Conservation (phyloP, 345 rosid species). For the Eucalyptus lansdowneana region DNA sequence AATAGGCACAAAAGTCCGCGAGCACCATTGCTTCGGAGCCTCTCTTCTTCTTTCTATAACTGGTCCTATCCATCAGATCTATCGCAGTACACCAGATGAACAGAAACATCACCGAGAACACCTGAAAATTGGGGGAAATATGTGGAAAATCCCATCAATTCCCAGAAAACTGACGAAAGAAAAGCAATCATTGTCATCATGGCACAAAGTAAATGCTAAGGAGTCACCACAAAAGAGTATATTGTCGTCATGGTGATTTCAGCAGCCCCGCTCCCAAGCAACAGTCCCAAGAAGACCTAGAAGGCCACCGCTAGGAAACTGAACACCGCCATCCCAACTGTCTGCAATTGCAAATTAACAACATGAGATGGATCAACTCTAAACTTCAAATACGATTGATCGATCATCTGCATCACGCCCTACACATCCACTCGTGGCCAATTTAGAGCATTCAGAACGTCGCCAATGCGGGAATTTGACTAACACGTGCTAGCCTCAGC, state of each 20-base stretch:
- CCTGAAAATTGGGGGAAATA: too few relatives aligned
- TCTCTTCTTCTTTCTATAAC: too few relatives aligned
- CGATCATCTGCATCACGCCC: background rate
- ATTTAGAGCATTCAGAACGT: too few relatives aligned
- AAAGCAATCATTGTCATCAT: background rate
- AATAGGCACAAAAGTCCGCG: too few relatives aligned
- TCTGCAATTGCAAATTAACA: conserved; percentile 21
- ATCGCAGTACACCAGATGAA: too few relatives aligned
- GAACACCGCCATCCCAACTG: conserved; percentile 68
- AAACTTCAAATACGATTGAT: background rate
- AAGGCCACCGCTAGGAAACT: conserved; percentile 51
- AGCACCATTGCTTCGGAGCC: too few relatives aligned
- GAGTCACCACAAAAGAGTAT: conserved; percentile 58
- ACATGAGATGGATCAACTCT: background rate
- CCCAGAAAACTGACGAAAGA: background rate
- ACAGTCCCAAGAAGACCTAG: conserved; percentile 69
- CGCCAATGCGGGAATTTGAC: too few relatives aligned
- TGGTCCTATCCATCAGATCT: too few relatives aligned
- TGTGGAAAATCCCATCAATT: background rate
- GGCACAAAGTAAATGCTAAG: background rate
- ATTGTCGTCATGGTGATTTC: conserved; percentile 42
- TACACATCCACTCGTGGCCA: too few relatives aligned
- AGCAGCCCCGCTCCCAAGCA: conserved; percentile 67
- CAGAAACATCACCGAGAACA: too few relatives aligned
- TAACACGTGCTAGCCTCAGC: too few relatives aligned